Conservation (phyloP, 331 rosid genomes). For the Erythrophleum ivorense region DNA sequence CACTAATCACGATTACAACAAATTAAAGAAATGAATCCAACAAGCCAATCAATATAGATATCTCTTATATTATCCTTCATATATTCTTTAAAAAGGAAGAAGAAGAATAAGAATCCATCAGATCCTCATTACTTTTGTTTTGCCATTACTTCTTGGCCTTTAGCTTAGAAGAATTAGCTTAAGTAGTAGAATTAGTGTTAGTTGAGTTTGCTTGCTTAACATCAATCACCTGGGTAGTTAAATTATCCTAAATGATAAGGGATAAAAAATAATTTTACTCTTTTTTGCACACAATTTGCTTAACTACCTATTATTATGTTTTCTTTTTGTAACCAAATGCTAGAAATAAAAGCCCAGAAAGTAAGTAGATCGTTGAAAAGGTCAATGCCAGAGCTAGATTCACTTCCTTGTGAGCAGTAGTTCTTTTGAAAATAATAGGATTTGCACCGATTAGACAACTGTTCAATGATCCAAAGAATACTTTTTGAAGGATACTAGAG, state of each 20-base stretch:
- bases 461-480: slow-evolving; percentile 68
- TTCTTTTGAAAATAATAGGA: slow-evolving; percentile 55
- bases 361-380: slow-evolving; percentile 67
- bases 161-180: no score
- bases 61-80: no score
- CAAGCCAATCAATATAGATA: no score
- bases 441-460: slow-evolving; percentile 94
- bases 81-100: no score
- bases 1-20: no score
- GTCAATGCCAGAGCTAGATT: slow-evolving; percentile 75
- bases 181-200: no score
- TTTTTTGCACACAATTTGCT: slow-evolving; percentile 74
- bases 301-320: slow-evolving; percentile 70
- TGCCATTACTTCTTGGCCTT: no score
- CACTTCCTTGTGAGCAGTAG: slow-evolving; percentile 53
- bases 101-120: no score
- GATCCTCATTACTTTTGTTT: no score
- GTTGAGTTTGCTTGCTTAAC: slow-evolving; percentile 84
- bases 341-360: slow-evolving; percentile 72
- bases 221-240: slow-evolving; percentile 96
- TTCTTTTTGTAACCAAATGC: slow-evolving; percentile 81
- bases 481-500: slow-evolving; percentile 48
- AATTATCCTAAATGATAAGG: slow-evolving; percentile 89
- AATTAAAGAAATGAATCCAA: no score
- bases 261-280: slow-evolving; percentile 80